These are phyloP conservation scores for Sporothrix phasma DNA, from an alignment of 2,329 filamentous ascomycete species.

Conservation along the genomic window DNA sequence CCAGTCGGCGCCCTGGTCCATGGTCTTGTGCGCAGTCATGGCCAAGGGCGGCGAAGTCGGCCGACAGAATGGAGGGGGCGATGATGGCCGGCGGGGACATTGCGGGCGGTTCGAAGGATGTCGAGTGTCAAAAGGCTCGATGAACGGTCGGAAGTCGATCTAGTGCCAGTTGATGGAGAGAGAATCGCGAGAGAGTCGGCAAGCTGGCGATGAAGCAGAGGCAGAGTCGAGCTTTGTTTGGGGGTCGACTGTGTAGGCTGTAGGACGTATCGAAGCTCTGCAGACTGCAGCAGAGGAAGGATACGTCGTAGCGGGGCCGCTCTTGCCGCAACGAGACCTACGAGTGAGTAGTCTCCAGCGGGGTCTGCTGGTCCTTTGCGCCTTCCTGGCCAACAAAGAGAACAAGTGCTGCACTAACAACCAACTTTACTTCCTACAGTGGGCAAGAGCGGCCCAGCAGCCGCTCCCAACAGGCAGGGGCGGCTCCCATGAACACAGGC, in stretches of 20 bases:
- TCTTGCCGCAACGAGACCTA: not conserved
- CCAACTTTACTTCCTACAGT: not conserved
- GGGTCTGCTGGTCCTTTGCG: not conserved
- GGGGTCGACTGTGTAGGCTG: not conserved
- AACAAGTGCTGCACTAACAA: not conserved
- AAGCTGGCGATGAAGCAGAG: not conserved
- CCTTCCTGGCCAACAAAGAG: not conserved
- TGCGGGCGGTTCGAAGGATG: not conserved
- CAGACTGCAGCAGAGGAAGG: too few relatives aligned
- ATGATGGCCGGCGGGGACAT: conserved; percentile 94
- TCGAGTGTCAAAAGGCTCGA: not conserved
- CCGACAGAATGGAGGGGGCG: conserved; percentile 93
- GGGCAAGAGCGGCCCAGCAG: not conserved
- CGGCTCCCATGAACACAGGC: not conserved
- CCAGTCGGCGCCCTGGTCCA: conserved; percentile 81
- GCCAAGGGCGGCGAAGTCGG: conserved; percentile 85
- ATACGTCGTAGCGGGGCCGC: not conserved
- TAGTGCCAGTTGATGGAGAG: not conserved
- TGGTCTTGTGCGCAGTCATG: conserved; percentile 78
- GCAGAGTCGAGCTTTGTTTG: not conserved
- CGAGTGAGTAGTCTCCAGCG: not conserved
- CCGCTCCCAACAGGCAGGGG: not conserved
- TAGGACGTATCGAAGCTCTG: not conserved
- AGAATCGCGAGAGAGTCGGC: not conserved
- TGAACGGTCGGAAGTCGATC: not conserved